Evolutionary conservation across 2,329 filamentous ascomycete species (phyloP), one percentile per base, ranked within the genome.

Genomic region (Elsinoe perseae): DNA sequence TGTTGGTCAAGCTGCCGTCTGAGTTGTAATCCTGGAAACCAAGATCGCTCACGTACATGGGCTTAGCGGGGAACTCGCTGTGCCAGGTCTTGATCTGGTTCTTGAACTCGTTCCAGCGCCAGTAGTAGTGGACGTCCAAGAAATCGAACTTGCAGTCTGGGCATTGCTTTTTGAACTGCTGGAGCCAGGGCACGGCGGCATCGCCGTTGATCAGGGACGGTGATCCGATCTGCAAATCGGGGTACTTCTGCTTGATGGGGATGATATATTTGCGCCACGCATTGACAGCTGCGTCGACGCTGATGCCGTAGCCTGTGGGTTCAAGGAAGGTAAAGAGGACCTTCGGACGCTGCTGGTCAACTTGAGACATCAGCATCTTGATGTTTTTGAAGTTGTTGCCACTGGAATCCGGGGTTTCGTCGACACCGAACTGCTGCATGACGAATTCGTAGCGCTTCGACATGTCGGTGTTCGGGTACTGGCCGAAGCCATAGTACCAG

Each of bases 371-470:
- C 16, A 52, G 48, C 2, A 12, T 34, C 30, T 52, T 23, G 28
- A 52, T 34, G 30, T 52, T 52, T 20, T 52, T 52, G 30, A 52
- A 52, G 25, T 52, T 52, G 32, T 52, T 52, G 12, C 48, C 48
- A 9, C 25, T 20, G 10, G 48, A 9, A n/a, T 36, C 30, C 3
- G 48, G 28, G 10, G 12, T 16, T 21, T 34, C 30, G 30, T 52
- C 16, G 48, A 52, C 30, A 16, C 48, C 48, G 30, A 52, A 52
- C 38, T 52, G 48, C 30, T 52, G 48, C 48, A 52, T 52, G 25
- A 38, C 30, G 30, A 52, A 52, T 25, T 52, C 27, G 18, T 52
- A 52, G 16, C 30, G 30, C 7, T 18, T 36, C 18, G 27, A 32
- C 25, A 52, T 32, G 21, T 52, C 18, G 30, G n/a, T 7, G 30